These are phyloP conservation scores for Fraxinus velutina DNA, from an alignment of 305 asterid species.

Conservation along the genomic window DNA sequence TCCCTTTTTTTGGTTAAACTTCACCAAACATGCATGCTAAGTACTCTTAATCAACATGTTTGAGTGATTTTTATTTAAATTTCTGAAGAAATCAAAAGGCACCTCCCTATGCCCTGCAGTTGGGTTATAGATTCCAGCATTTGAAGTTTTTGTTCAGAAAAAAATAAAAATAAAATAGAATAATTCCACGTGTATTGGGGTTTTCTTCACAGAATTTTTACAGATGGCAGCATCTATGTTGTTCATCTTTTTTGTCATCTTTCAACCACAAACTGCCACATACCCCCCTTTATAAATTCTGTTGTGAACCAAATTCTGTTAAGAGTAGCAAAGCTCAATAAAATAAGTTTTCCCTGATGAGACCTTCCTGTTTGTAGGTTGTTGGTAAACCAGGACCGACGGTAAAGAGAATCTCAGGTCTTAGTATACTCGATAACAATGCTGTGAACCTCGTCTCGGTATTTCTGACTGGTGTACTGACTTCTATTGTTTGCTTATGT, in stretches of 20 bases:
- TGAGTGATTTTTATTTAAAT: not conserved
- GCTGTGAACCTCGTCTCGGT: constrained; percentile 74
- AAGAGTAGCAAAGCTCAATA: too few species aligned
- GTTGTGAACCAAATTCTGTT: too few species aligned
- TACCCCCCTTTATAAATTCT: too few species aligned
- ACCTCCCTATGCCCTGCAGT: not conserved
- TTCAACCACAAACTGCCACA: too few species aligned
- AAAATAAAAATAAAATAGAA: not conserved
- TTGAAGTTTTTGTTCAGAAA: not conserved
- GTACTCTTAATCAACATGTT: not conserved
- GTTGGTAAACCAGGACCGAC: constrained; percentile 90
- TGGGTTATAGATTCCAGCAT: not conserved
- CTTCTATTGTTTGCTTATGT: constrained; percentile 54
- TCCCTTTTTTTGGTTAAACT: not conserved
- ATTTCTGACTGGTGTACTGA: constrained; percentile 50
- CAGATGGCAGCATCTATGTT: too few species aligned
- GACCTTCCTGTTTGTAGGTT: constrained; percentile 43
- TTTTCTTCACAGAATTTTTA: too few species aligned
- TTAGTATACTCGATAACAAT: constrained; percentile 70
- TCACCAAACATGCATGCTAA: not conserved
- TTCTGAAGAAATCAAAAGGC: not conserved
- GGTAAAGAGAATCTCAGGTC: constrained; percentile 80
- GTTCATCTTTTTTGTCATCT: too few species aligned
- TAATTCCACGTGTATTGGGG: too few species aligned
- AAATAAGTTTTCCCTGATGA: too few species aligned